Conservation (phyloP, 495 filamentous ascomycete genomes). For the Neurospora sublineolata region DNA sequence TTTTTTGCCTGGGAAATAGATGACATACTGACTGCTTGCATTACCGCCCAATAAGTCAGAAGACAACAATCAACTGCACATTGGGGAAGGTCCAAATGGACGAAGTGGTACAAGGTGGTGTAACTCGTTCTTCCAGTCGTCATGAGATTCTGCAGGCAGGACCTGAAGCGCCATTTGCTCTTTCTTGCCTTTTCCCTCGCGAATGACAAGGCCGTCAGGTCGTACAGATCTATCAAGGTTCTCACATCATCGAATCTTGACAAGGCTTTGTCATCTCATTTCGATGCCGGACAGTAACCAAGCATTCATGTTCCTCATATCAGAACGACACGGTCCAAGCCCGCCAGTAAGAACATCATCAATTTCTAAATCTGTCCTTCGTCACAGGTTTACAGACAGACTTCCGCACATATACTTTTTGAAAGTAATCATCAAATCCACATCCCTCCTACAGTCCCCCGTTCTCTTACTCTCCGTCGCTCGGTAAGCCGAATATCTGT, state of each 20-base stretch:
- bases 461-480: not conserved
- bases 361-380: not conserved
- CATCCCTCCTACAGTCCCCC: not conserved
- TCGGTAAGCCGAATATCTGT: not conserved
- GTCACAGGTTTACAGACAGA: not conserved
- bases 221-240: not conserved
- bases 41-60: not conserved
- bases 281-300: not conserved
- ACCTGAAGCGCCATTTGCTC: not conserved
- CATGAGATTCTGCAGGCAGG: not conserved
- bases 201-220: not conserved
- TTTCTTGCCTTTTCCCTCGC: not conserved
- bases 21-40: not conserved
- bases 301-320: not conserved
- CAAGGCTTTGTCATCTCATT: not conserved
- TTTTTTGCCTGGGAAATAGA: not conserved
- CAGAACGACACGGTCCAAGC: not conserved
- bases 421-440: not conserved
- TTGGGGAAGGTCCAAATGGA: not conserved
- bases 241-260: not conserved
- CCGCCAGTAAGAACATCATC: not conserved
- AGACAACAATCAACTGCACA: not conserved
- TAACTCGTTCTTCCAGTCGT: not conserved
- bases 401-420: not conserved
- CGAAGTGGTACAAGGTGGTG: not conserved